These are phyloP conservation scores for Solanum microdontum DNA, from an alignment of 257 asterid genomes.

Conservation along the genomic window DNA sequence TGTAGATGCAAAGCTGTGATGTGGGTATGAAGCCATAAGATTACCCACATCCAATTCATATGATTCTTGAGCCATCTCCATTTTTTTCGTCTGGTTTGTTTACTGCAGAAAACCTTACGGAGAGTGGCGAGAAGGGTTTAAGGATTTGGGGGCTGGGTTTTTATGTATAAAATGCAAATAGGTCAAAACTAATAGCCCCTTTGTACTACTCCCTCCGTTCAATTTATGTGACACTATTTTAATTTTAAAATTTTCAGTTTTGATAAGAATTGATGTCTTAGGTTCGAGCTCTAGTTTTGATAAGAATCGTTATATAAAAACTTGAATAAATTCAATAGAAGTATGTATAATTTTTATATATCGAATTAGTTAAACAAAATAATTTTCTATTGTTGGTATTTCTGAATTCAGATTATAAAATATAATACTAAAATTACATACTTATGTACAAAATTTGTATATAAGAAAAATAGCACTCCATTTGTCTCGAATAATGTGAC, in stretches of 20 bases:
- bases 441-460: no score
- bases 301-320: no score
- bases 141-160: neutral
- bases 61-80: neutral
- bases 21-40: neutral
- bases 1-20: neutral
- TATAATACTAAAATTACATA: no score
- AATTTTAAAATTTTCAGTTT: no score
- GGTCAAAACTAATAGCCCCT: neutral
- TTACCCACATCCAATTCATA: neutral
- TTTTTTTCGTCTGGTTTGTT: neutral
- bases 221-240: neutral
- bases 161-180: neutral
- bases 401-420: no score
- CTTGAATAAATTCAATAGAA: no score
- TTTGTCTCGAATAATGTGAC: no score
- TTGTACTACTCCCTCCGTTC: neutral
- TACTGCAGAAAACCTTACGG: neutral
- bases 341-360: neutral
- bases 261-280: no score
- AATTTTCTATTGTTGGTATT: neutral
- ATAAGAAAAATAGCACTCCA: no score
- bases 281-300: rapidly evolving
- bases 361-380: neutral
- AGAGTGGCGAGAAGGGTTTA: neutral